Conservation (phyloP, 768 basidiomycete genomes). For the Goffeauzyma gilvescens region DNA sequence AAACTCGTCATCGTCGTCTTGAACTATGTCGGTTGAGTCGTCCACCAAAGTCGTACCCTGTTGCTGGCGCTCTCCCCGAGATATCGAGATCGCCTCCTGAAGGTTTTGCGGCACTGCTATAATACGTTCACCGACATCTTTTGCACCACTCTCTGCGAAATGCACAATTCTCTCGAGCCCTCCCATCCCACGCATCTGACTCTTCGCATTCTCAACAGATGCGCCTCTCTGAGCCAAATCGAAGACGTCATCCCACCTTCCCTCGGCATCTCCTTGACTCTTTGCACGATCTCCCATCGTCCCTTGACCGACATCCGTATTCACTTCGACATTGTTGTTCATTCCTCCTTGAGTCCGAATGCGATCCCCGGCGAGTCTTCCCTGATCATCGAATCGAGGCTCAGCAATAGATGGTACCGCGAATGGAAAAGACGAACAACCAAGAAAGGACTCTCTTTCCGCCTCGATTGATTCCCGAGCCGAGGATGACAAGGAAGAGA, state of each 20-base stretch:
- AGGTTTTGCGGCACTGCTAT: constrained; percentile 1
- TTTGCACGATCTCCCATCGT: too few relatives aligned
- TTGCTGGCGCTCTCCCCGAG: not conserved
- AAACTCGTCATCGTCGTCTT: constrained; percentile 3
- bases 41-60: not conserved
- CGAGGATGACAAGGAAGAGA: too few relatives aligned
- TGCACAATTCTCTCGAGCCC: not conserved
- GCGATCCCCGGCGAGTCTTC: not conserved
- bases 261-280: too few relatives aligned
- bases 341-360: not conserved
- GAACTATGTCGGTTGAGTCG: too few relatives aligned
- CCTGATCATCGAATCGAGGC: not conserved
- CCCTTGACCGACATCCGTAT: too few relatives aligned
- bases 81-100: not conserved
- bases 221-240: constrained; percentile 1
- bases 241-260: constrained; percentile 3
- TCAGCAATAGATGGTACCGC: not conserved
- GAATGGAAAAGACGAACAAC: too few relatives aligned
- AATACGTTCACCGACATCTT: not conserved
- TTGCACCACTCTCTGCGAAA: too few relatives aligned
- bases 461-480: too few relatives aligned
- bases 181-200: not conserved
- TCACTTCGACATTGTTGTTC: too few relatives aligned
- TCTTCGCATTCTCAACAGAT: not conserved
- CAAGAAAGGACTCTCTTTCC: too few relatives aligned